Percentiles rank a stretch among this genome's conserved stretches.
Evolutionary conservation across 2,329 filamentous ascomycete genomes (phyloP).

Genomic region (Aspergillus fumigatus): DNA sequence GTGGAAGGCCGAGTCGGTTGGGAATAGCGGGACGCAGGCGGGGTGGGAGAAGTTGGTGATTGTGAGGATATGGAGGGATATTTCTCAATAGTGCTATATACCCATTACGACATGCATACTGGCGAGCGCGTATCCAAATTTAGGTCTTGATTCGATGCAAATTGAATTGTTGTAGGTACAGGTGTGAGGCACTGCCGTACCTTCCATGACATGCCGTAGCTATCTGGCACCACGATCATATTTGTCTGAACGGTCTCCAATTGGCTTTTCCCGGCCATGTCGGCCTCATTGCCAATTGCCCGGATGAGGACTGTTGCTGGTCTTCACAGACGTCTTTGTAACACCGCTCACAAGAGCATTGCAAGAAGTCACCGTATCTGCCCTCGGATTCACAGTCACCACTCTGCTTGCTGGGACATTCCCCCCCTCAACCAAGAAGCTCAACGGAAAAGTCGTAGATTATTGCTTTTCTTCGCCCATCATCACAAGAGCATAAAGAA

Average conservation of each 20-base stretch:
- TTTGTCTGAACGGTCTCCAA: too few relatives aligned
- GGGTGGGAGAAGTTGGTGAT: constrained; percentile 95
- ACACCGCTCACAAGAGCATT: background rate
- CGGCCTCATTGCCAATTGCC: background rate
- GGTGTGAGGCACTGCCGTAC: background rate
- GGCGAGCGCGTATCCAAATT: too few relatives aligned
- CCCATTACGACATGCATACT: background rate
- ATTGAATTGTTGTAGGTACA: background rate
- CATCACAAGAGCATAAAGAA: constrained; percentile 17
- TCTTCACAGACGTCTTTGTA: background rate
- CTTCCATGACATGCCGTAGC: background rate
- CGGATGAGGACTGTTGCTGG: background rate
- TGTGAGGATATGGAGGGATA: constrained; percentile 70
- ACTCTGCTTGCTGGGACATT: too few relatives aligned
- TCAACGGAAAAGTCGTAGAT: background rate
- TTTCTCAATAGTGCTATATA: background rate
- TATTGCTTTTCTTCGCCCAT: background rate
- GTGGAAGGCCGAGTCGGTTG: constrained; percentile 76
- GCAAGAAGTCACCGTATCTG: too few relatives aligned
- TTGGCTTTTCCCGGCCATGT: too few relatives aligned
- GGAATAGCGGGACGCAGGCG: constrained; percentile 76
- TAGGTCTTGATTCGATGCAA: background rate
- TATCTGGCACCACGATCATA: too few relatives aligned
- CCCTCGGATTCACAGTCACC: too few relatives aligned
- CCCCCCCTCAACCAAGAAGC: background rate